These are phyloP conservation scores for Byssochlamys sp. DNA, from an alignment of 2,329 filamentous ascomycete genomes.

Conservation along the genomic window DNA sequence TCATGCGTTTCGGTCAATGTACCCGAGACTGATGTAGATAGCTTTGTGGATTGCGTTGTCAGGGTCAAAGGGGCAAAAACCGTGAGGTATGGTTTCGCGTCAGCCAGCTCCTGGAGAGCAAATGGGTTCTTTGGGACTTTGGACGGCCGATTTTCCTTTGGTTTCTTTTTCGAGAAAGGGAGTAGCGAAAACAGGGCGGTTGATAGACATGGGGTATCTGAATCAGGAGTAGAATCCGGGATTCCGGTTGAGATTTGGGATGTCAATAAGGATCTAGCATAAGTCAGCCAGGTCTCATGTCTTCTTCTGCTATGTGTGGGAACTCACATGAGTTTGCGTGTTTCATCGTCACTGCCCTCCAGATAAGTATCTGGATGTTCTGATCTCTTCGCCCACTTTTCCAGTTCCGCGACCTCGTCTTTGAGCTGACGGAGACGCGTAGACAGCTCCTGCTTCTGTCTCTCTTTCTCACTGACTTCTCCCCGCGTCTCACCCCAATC, in stretches of 20 bases:
- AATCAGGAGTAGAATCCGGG: slow-evolving; percentile 11
- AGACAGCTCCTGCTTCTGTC: slow-evolving; percentile 44
- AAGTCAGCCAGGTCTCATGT: slow-evolving; percentile 12
- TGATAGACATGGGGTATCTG: slow-evolving; percentile 21
- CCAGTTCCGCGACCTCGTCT: slow-evolving; percentile 49
- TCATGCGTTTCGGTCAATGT: slow-evolving; percentile 24
- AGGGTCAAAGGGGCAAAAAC: slow-evolving; percentile 61
- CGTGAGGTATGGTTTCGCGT: slow-evolving; percentile 60
- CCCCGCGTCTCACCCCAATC: slow-evolving; percentile 13
- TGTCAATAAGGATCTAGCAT: slow-evolving; percentile 22
- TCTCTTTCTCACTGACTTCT: slow-evolving; percentile 38
- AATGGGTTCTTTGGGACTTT: slow-evolving; percentile 55
- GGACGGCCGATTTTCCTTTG: slow-evolving; percentile 17
- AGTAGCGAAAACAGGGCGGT: slow-evolving; percentile 31
- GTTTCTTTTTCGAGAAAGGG: slow-evolving; percentile 27
- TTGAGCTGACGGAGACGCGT: slow-evolving; percentile 49
- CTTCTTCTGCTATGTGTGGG: not conserved
- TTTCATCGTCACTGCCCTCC: slow-evolving; percentile 25
- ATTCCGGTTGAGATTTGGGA: slow-evolving; percentile 18
- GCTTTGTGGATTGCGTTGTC: slow-evolving; percentile 18
- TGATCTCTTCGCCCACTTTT: slow-evolving; percentile 50
- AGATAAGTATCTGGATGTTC: slow-evolving; percentile 25
- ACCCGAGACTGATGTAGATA: slow-evolving; percentile 11
- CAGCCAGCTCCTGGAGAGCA: slow-evolving; percentile 40
- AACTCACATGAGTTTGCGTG: slow-evolving; percentile 26